Conservation (phyloP, 2,329 filamentous ascomycete genomes). For the Ilyonectria robusta region DNA sequence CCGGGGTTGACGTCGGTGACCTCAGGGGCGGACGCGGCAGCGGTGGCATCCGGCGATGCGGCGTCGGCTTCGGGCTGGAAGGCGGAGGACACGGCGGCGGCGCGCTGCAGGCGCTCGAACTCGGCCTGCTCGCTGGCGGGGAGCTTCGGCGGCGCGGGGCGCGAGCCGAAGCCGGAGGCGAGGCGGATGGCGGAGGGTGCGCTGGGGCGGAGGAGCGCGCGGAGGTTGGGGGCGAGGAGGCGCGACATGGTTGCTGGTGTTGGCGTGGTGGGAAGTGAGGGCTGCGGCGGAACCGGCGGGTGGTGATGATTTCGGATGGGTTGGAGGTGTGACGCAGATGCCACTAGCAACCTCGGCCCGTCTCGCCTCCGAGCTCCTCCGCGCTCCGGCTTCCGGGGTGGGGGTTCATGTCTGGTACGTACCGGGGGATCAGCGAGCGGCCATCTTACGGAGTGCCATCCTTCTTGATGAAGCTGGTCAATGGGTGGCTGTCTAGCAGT, state of each 20-base stretch:
- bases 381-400: not conserved
- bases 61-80: conserved; percentile 53
- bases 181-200: conserved; percentile 44
- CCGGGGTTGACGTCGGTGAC: conserved; percentile 68
- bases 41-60: conserved; percentile 37
- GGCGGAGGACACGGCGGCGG: conserved; percentile 62
- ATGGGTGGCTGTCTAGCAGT: not conserved
- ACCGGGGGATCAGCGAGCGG: not conserved
- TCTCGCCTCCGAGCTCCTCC: conserved; percentile 17
- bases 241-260: conserved; percentile 35
- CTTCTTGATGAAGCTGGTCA: not conserved
- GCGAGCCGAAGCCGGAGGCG: conserved; percentile 62
- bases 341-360: conserved; percentile 21
- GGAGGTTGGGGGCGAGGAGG: conserved; percentile 34
- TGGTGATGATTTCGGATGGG: not conserved
- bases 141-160: conserved; percentile 86
- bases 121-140: conserved; percentile 91
- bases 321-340: not conserved
- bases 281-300: not conserved
- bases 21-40: conserved; percentile 36
- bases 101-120: conserved; percentile 87
- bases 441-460: not conserved
- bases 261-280: not conserved
- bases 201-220: conserved; percentile 28
- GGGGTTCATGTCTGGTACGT: not conserved